Conservation (phyloP, 805 yeast genomes). For the Ogataea kodamae region DNA sequence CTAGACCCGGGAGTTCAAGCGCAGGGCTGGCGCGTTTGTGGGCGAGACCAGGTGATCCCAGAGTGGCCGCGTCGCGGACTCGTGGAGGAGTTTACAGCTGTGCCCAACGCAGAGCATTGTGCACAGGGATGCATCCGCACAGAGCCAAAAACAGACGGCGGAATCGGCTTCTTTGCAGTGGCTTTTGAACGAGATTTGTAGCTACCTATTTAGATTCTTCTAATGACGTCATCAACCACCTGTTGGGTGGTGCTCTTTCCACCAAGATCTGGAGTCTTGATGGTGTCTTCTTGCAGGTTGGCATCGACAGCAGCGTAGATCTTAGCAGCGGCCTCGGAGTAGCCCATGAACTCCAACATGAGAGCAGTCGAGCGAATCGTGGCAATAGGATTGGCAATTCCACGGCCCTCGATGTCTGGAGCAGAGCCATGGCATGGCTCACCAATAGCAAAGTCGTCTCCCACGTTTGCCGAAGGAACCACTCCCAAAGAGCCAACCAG, state of each 20-base stretch:
- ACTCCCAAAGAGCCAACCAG: conserved; percentile 96
- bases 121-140: conserved; percentile 89
- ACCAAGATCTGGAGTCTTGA: conserved; percentile 93
- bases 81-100: conserved; percentile 59
- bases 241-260: conserved; percentile 85
- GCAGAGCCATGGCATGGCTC: conserved; percentile 99
- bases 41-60: conserved; percentile 66
- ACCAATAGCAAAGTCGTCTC: conserved; percentile 93
- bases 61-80: conserved; percentile 85
- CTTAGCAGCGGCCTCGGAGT: conserved; percentile 82
- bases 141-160: conserved; percentile 86
- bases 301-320: conserved; percentile 95
- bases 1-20: conserved; percentile 58
- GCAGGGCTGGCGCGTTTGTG: conserved; percentile 72
- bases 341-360: conserved; percentile 95
- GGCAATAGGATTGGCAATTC: conserved; percentile 94
- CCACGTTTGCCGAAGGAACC: conserved; percentile 97
- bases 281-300: conserved; percentile 71
- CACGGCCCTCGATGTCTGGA: conserved; percentile 96
- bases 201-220: conserved; percentile 36
- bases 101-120: conserved; percentile 44
- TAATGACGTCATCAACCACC: conserved; percentile 79
- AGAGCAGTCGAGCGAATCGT: conserved; percentile 97
- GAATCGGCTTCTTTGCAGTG: conserved; percentile 98
- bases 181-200: conserved; percentile 62